phyloP scores from a whole-genome alignment of 371 early-diverging fungal genomes.

The Capniomyces stellatus region DNA sequence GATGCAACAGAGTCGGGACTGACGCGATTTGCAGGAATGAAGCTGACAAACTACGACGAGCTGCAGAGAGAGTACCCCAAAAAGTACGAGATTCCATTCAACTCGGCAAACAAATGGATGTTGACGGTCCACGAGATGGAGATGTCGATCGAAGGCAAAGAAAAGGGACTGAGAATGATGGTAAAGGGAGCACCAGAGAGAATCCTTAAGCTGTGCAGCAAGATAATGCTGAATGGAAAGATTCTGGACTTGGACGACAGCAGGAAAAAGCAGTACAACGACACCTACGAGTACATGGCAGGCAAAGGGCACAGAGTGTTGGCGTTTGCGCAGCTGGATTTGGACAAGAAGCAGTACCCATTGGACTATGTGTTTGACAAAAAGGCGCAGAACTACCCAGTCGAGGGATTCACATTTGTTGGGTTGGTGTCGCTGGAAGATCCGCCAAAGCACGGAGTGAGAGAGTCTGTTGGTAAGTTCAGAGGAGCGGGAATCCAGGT shows the following conservation, averaged over 20 bases:
- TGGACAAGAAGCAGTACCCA: slow-evolving; percentile 46
- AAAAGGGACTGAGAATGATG: slow-evolving; percentile 48
- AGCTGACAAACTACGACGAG: slow-evolving; percentile 27
- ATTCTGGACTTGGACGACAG: slow-evolving; percentile 35
- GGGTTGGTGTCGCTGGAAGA: slow-evolving; percentile 79
- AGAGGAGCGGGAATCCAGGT: slow-evolving; percentile 83
- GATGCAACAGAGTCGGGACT: slow-evolving; percentile 91
- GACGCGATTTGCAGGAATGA: slow-evolving; percentile 48
- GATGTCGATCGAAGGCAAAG: slow-evolving; percentile 26
- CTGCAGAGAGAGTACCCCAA: slow-evolving; percentile 46
- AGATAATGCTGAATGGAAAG: slow-evolving; percentile 33
- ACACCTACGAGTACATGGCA: slow-evolving; percentile 69
- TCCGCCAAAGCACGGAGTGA: slow-evolving; percentile 92
- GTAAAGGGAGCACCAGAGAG: slow-evolving; percentile 93
- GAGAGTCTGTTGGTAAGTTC: slow-evolving; percentile 85
- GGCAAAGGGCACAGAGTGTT: slow-evolving; percentile 84
- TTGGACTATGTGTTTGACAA: slow-evolving; percentile 48
- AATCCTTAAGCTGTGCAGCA: slow-evolving; percentile 53
- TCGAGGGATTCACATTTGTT: slow-evolving; percentile 49
- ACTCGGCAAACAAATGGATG: slow-evolving; percentile 86
- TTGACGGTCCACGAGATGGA: slow-evolving; percentile 61
- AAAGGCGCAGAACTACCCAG: slow-evolving; percentile 55
- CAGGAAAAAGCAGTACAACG: slow-evolving; percentile 39
- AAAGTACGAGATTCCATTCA: slow-evolving; percentile 91
- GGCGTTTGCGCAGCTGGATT: slow-evolving; percentile 63